Conservation (phyloP, 202 grass and related monocot species). For the Cymbopogon flexuosus region DNA sequence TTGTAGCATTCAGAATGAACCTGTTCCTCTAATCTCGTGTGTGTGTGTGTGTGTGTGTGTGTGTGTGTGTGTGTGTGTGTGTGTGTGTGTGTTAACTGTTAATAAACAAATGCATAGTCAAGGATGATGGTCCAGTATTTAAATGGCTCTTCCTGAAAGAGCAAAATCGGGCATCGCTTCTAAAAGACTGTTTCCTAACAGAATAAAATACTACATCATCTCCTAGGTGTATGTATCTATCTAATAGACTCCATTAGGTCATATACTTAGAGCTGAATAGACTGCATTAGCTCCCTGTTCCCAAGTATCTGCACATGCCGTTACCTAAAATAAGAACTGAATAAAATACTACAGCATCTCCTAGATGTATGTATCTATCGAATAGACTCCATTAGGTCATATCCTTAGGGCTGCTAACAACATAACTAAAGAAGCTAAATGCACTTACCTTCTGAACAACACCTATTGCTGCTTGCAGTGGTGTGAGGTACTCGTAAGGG, state of each 20-base stretch:
- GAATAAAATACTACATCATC: not conserved
- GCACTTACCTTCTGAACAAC: constrained; percentile 70
- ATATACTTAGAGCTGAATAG: no score
- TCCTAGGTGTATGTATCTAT: no score
- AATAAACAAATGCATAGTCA: not conserved
- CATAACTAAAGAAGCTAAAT: constrained; percentile 3
- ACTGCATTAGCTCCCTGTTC: not conserved
- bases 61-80: no score
- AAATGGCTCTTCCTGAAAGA: not conserved
- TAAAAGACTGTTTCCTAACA: constrained; percentile 11
- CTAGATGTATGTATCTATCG: not conserved
- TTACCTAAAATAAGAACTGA: constrained; percentile 8
- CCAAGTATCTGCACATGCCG: constrained; percentile 14
- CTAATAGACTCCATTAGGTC: no score
- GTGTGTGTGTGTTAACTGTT: not conserved
- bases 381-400: constrained; percentile 3
- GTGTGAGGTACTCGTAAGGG: constrained; percentile 67
- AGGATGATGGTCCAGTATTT: not conserved
- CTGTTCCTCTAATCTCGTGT: no score
- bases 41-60: no score
- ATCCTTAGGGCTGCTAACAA: not conserved
- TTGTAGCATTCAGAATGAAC: no score
- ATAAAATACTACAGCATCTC: constrained; percentile 9
- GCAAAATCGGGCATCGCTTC: not conserved
- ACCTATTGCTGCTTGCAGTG: constrained; percentile 85